Conservation (phyloP, 805 yeast species). For the Candida silvatica region DNA sequence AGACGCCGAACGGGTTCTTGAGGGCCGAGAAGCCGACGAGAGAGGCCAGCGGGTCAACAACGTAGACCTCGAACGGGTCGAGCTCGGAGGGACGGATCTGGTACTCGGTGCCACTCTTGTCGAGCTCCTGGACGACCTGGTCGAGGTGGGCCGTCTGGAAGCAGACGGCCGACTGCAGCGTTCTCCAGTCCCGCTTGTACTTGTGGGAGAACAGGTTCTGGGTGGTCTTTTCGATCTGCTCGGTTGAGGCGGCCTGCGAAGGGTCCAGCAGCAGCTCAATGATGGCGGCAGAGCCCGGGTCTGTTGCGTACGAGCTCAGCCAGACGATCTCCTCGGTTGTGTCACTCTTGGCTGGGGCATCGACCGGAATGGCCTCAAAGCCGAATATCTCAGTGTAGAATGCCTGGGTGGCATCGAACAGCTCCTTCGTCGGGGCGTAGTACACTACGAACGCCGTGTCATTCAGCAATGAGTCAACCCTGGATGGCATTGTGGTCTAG, state of each 20-base stretch:
- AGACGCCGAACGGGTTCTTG: conserved; percentile 40
- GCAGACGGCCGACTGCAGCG: conserved; percentile 34
- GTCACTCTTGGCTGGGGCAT: background rate
- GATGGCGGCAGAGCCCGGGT: conserved; percentile 18
- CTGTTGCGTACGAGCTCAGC: conserved; percentile 19
- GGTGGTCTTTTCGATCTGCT: conserved; percentile 18
- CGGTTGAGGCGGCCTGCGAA: conserved; percentile 17
- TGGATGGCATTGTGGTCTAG: background rate
- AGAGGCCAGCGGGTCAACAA: conserved; percentile 78
- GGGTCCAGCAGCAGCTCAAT: conserved; percentile 18
- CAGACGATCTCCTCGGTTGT: conserved; percentile 18
- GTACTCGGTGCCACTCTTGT: conserved; percentile 24
- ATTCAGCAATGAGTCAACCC: conserved; percentile 34
- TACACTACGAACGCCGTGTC: conserved; percentile 47
- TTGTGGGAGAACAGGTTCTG: conserved; percentile 20
- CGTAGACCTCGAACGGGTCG: conserved; percentile 68
- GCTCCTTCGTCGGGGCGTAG: conserved; percentile 39
- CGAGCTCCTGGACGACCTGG: conserved; percentile 27
- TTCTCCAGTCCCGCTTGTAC: conserved; percentile 39
- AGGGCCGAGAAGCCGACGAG: conserved; percentile 71
- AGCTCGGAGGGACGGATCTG: conserved; percentile 67
- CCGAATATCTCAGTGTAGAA: conserved; percentile 49
- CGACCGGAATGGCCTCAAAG: conserved; percentile 18
- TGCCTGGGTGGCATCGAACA: conserved; percentile 36
- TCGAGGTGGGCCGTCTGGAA: conserved; percentile 36